Evolutionary conservation across 164 flowering plant genomes (phyloP), one percentile per base, ranked within the genome.

Genomic region (Warburgia ugandensis): DNA sequence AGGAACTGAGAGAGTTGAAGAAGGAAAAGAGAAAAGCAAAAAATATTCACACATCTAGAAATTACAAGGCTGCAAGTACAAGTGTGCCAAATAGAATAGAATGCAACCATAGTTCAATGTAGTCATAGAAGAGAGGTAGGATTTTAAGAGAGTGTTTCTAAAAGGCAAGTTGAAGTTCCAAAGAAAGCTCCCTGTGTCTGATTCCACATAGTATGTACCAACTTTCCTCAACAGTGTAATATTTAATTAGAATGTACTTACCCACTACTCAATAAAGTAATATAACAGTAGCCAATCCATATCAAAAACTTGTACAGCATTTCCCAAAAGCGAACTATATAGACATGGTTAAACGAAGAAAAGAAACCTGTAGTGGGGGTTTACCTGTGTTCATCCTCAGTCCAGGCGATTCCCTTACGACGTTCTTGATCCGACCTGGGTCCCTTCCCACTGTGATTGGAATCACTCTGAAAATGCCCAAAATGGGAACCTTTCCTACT

Each of bases 331-430:
- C 30, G 4, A 28, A 21, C 6, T 51, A 13, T 38, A 50, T 48
- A 31, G 5, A 17, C 28, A 4, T n/a, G 29, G 21, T 8, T n/a
- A n/a, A n/a, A 8, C 33, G n/a, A 17, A 2, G 20, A 28, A 1
- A 17, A 27, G 22, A 14, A 41, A 20, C 6, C 16, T 3, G 29
- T 14, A 12, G 26, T n/a, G 1, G 22, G 46, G 65, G 63, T 47
- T 66, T 59, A 87, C 96, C 96, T 84, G 76, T 91, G 97, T 50
- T 91, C 97, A 46, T 87, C 97, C 68, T 91, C 97, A 23, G 97
- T 86, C 97, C 97, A 91, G 13, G 97, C 89, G 54, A 83, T 78
- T 23, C 97, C 97, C 52, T 87, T 91, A 0, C 96, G 89, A 1
- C 96, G 89, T 64, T 91, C 97, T 60, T 86, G 96, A 62, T 86